Evolutionary conservation across 164 flowering plant genomes (phyloP), one percentile per base, ranked within the genome.

Genomic region (Protea cynaroides): DNA sequence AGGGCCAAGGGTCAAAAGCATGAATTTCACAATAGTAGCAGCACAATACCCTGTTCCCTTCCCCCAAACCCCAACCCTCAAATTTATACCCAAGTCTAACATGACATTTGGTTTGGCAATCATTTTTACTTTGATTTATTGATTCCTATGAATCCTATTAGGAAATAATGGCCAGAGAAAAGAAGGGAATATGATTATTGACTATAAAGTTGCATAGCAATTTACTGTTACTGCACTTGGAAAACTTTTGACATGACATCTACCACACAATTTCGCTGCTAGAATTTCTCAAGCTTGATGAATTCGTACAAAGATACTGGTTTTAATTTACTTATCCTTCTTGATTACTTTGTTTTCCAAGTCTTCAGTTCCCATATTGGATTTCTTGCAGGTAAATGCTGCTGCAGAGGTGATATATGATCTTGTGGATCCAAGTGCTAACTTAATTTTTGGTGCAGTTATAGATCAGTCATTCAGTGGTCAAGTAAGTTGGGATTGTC

Each of bases 361-460:
- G 50, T 43, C 53, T n/a, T 36, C n/a, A 61, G 29, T 68, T 15
- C 25, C 53, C 54, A 54, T 43, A 10, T 63, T 47, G 64, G 18
- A 61, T 57, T 50, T 69, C 38, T 43, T 74, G 60, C 73, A 90
- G 97, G 97, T 90, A 52, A 90, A 90, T 82, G 95, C 95, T 74
- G 97, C 97, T 7, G 97, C 97, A 7, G 97, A 90, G 71, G 89
- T 90, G 59, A 91, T 91, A 71, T 86, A 91, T 74, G 97, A 90
- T 67, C 89, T 90, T 65, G 97, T 90, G 22, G 97, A 88, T 81
- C 97, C 97, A 49, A 86, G 84, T 63, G 97, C 95, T 40, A 91
- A 91, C 83, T 74, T 86, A 62, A 91, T 91, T 70, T 91, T 91
- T 77, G 97, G 97, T 70, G 92, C 97, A 51, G 97, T 91, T n/a